These are phyloP conservation scores for Amphicarpaea edgeworthii DNA, from an alignment of 306 rosid genomes.

Conservation along the genomic window DNA sequence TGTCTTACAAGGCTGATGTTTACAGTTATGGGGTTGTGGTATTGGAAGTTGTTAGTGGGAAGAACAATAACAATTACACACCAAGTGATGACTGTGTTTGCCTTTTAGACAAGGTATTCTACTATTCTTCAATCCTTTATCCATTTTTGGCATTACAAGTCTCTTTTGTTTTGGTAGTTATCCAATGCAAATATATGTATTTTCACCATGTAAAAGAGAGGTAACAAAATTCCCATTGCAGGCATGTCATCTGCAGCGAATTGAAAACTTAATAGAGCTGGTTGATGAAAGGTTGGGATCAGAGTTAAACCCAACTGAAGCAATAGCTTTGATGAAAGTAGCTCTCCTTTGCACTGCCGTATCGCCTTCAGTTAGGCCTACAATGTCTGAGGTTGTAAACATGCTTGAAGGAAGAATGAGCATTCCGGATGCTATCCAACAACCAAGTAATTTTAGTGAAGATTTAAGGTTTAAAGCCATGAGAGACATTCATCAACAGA, in stretches of 20 bases:
- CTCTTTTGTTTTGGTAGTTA: conserved; percentile 8
- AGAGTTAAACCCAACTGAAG: conserved; percentile 56
- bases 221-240: conserved; percentile 37
- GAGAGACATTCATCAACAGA: conserved; percentile 48
- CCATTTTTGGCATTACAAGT: conserved; percentile 5
- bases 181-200: conserved; percentile 12
- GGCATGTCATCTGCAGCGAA: conserved; percentile 49
- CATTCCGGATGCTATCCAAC: conserved; percentile 50
- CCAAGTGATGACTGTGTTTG: conserved; percentile 61
- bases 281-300: conserved; percentile 64
- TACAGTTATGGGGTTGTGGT: conserved; percentile 71
- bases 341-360: conserved; percentile 63
- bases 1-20: conserved; percentile 67
- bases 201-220: neutral
- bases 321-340: conserved; percentile 54
- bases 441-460: conserved; percentile 43
- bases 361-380: conserved; percentile 63
- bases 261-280: conserved; percentile 51
- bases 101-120: conserved; percentile 68
- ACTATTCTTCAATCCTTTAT: conserved; percentile 42
- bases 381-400: conserved; percentile 70
- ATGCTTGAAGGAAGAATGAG: conserved; percentile 65
- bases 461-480: conserved; percentile 55
- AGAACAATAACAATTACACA: conserved; percentile 50
- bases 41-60: conserved; percentile 63